phyloP scores from a whole-genome alignment of 176 grass and related monocot genomes.

The Leersia perrieri region DNA sequence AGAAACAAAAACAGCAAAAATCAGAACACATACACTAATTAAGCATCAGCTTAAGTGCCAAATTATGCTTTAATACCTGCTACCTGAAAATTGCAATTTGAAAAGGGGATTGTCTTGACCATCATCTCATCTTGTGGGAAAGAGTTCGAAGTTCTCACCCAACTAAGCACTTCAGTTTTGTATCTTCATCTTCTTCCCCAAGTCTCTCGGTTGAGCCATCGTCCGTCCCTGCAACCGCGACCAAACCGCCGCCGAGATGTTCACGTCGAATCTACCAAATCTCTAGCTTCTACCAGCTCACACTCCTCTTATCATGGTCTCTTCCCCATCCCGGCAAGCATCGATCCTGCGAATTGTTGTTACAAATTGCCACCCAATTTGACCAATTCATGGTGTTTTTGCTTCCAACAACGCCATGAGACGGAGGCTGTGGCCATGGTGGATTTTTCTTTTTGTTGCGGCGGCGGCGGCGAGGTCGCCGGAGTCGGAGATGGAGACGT shows the following conservation, averaged over 20 bases:
- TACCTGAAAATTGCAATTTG: slow-evolving; percentile 5
- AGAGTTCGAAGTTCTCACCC: slow-evolving; percentile 20
- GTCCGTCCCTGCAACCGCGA: slow-evolving; percentile 33
- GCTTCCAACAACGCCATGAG: slow-evolving; percentile 30
- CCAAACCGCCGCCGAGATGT: slow-evolving; percentile 40
- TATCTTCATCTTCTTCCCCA: slow-evolving; percentile 8
- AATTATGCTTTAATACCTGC: no score
- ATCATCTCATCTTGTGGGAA: neutral
- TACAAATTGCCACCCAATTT: no score
- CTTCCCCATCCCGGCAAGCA: slow-evolving; percentile 59
- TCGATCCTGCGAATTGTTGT: no score
- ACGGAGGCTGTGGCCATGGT: neutral
- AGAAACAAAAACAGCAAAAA: no score
- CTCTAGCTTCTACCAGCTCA: slow-evolving; percentile 14
- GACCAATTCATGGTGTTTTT: neutral
- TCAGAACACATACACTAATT: no score
- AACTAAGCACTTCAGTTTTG: slow-evolving; percentile 26
- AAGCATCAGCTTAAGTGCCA: no score
- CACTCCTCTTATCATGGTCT: slow-evolving; percentile 39
- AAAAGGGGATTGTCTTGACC: no score
- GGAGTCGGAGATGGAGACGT: slow-evolving; percentile 42
- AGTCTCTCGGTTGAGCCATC: slow-evolving; percentile 43
- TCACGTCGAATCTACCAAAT: slow-evolving; percentile 44
- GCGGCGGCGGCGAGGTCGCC: neutral
- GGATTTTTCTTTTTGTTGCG: slow-evolving; percentile 3